Evolutionary conservation across 495 filamentous ascomycete genomes (phyloP), one percentile per base, ranked within the genome.

Genomic region (Talaromyces adpressus): DNA sequence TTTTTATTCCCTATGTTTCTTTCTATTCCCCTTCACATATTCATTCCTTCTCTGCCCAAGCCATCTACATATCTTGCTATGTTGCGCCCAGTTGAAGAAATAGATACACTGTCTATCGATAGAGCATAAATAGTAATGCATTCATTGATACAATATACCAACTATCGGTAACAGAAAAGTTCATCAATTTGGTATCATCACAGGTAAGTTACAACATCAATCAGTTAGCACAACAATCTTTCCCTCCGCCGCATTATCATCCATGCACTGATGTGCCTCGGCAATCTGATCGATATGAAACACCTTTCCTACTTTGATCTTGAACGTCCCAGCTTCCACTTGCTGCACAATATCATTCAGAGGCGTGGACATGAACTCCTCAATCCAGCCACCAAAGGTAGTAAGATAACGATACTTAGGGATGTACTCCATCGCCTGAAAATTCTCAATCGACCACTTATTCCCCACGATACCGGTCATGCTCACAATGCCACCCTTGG

Each of bases 381-480:
- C 70, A 25, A 73, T 59, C 9, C 72, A 75, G 2, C 80, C 80
- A 59, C 56, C 58, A 69, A 83, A 83, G 4, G 67, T 66, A 7
- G 79, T 82, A 62, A 84, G 68, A 63, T 72, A 74, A 1, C 79
- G 75, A 34, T 71, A 68, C 2, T 69, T 77, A 2, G 79, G 79
- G 36, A 85, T 77, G 14, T 67, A 49, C 7, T 70, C 75, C 77
- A 83, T 80, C 0, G 80, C 80, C 62, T 68, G 72, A 59, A 83
- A 79, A 5, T 78, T 69, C 6, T 78, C 70, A 32, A 79, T 63
- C 12, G 63, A 59, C 80, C 81, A 84, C 56, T 75, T 69, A 52
- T 82, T 79, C 1, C 81, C 80, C 30, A 81, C 76, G 29, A 85
- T 82, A 1, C 80, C 82, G 0, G 78, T 75, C 74, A 82, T 74